These are phyloP conservation scores for Chaetomium olivaceum DNA, from an alignment of 2,329 filamentous ascomycete genomes.

Conservation along the genomic window DNA sequence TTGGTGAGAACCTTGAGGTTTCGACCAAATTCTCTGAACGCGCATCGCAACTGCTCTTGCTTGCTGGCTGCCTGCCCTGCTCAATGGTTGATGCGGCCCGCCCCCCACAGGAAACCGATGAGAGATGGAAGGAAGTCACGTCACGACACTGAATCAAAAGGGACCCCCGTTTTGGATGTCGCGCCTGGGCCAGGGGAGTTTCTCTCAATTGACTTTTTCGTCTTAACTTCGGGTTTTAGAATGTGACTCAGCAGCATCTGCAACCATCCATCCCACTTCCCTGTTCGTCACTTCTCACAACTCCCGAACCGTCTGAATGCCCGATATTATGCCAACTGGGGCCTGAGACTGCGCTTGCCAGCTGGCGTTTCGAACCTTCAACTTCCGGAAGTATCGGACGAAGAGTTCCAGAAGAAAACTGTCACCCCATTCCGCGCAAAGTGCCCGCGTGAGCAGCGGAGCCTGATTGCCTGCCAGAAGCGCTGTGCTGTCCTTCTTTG, in stretches of 20 bases:
- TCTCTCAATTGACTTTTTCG: neutral
- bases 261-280: neutral
- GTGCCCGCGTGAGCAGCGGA: neutral
- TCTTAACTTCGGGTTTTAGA: neutral
- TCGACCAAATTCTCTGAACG: neutral
- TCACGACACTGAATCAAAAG: neutral
- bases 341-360: neutral
- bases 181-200: neutral
- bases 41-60: neutral
- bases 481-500: neutral
- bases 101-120: neutral
- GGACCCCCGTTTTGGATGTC: neutral
- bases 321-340: neutral
- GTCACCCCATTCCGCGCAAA: neutral
- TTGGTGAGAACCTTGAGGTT: too few species aligned
- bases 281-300: neutral
- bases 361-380: neutral
- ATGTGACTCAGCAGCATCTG: neutral
- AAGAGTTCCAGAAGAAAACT: conserved; percentile 5
- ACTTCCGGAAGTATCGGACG: neutral
- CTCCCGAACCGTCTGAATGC: neutral
- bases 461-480: conserved; percentile 10
- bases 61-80: neutral
- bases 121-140: neutral
- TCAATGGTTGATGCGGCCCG: neutral